Base-by-base conservation (phyloP, 2,329 filamentous ascomycete species). In the Talaromyces rugulosus region DNA sequence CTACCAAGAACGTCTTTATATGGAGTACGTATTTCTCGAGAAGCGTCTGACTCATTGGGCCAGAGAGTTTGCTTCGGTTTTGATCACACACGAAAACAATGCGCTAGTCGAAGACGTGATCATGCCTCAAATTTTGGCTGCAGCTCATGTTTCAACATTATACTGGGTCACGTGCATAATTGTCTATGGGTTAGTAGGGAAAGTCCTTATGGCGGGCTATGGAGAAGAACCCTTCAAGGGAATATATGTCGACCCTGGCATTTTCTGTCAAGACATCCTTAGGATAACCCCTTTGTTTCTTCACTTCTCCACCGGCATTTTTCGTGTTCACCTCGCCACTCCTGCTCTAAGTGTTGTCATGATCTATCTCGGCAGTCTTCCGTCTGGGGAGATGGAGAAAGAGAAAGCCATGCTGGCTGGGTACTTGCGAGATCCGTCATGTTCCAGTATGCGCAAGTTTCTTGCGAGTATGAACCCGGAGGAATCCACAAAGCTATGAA, bases 141-240 rank as follows among this genome's bases (percentile, higher is more conserved):
- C 33, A 28, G 34, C 14, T 34, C 54, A 56, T 42, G 8, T 56
- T 5, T 44, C 34, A 40, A 56, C 54, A 31, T 16, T 56, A 9
- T 56, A 56, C 34, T 56, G 54, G 54, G 18, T 34, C 7, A 56
- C 54, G 16, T 56, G 54, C 23, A 42, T 56, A n/a, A 30, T 56
- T 4, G 7, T 56, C n/a, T 56, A 56, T 16, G 54, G 33, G 18
- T 2, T 56, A 2, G 34, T 56, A 5, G 34, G 34, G 12, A 56
- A n/a, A 42, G 3, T 42, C 1, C 31, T 42, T 23, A 42, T 42
- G 18, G 4, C 18, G 12, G 18, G 44, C 14, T 40, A 28, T 28
- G 31, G 2, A 33, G 28, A 23, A 23, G 56, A 34, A 7, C 5
- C 23, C 12, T 30, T 18, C 6, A 33, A 3, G 14, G 31, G 31